A percentile compares a stretch with the other conserved stretches of the same genome.
Evolutionary conservation across 345 rosid genomes (phyloP).

Genomic region (Nephelium lappaceum): DNA sequence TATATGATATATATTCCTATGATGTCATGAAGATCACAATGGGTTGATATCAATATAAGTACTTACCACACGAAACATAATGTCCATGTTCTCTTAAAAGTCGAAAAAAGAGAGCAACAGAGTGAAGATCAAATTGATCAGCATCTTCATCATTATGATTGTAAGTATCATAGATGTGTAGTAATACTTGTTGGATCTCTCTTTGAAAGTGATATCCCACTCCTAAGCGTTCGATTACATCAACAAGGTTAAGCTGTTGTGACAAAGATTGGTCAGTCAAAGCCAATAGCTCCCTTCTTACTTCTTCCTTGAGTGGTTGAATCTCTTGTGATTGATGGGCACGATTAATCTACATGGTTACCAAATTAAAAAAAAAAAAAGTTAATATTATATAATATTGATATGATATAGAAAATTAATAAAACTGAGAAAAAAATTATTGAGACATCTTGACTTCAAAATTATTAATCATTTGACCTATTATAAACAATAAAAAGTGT

Average conservation of each 20-base stretch:
- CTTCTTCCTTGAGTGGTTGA: too few relatives aligned
- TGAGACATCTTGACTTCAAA: too few relatives aligned
- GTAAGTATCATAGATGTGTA: not conserved
- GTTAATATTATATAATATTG: too few relatives aligned
- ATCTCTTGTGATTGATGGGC: not conserved
- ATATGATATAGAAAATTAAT: too few relatives aligned
- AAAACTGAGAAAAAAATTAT: too few relatives aligned
- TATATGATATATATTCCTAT: too few relatives aligned
- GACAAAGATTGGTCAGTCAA: not conserved
- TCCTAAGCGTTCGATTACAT: not conserved
- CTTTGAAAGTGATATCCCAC: not conserved
- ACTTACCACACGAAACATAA: not conserved
- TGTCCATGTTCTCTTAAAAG: not conserved
- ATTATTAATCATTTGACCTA: too few relatives aligned
- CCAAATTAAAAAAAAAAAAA: not conserved
- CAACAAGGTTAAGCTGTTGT: conserved; percentile 1
- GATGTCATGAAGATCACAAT: too few relatives aligned
- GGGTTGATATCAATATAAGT: too few relatives aligned
- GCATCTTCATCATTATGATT: not conserved
- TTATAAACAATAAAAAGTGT: too few relatives aligned
- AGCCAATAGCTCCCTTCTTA: not conserved
- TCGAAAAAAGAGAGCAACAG: not conserved
- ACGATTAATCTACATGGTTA: not conserved
- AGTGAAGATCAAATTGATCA: not conserved
- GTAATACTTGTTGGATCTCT: not conserved